A percentile compares a stretch with the other conserved stretches of the same genome.
Evolutionary conservation across 805 yeast species (phyloP).

Genomic region (Candida silvicultrix): DNA sequence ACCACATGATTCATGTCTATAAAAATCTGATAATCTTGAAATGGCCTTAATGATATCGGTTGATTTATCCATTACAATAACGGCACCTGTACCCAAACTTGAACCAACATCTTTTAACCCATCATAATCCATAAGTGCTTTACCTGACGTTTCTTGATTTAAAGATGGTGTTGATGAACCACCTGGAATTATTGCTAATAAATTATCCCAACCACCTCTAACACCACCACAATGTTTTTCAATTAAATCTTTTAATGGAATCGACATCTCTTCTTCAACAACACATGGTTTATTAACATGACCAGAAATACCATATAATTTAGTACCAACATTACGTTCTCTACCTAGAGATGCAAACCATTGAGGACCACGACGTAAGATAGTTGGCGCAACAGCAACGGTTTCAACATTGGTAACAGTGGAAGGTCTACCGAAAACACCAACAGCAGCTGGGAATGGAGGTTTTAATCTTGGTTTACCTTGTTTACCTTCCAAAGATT

Average conservation of each 20-base stretch:
- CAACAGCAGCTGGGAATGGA: constrained; percentile 93
- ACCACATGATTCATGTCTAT: constrained; percentile 91
- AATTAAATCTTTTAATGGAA: constrained; percentile 73
- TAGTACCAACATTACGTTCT: constrained; percentile 79
- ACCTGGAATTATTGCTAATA: constrained; percentile 84
- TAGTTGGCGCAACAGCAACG: constrained; percentile 85
- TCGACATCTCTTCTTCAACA: constrained; percentile 91
- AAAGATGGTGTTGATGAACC: constrained; percentile 84
- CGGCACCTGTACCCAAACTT: constrained; percentile 91
- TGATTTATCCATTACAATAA: constrained; percentile 83
- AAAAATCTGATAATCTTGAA: constrained; percentile 77
- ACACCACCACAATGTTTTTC: constrained; percentile 91
- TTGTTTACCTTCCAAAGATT: constrained; percentile 86
- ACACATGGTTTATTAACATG: constrained; percentile 91
- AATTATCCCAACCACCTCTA: constrained; percentile 89
- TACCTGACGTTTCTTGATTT: constrained; percentile 60
- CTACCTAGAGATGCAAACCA: constrained; percentile 86
- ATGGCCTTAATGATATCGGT: constrained; percentile 83
- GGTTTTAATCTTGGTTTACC: constrained; percentile 94
- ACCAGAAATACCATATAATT: constrained; percentile 81
- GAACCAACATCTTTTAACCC: constrained; percentile 81
- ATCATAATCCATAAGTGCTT: constrained; percentile 81
- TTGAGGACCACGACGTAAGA: constrained; percentile 80
- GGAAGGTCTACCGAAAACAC: constrained; percentile 84
- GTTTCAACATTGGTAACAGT: constrained; percentile 91